Conservation (phyloP, 495 filamentous ascomycete species). For the Aspergillus mulundensis region DNA sequence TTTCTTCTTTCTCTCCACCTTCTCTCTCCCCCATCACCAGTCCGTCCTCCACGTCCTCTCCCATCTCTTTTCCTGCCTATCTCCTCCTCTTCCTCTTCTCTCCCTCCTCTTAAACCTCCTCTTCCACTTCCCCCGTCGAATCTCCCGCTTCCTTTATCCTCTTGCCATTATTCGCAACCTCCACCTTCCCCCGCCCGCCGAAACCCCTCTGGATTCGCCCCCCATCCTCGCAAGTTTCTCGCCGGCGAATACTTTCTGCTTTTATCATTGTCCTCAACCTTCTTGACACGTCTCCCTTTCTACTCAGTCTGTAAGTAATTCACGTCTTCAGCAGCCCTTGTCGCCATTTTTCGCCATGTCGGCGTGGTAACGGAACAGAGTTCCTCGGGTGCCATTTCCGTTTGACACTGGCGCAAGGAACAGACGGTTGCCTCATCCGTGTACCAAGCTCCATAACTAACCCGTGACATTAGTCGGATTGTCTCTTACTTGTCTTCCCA, state of each 20-base stretch:
- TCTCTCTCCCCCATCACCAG: conserved; percentile 19
- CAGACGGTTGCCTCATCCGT: not conserved
- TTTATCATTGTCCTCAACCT: not conserved
- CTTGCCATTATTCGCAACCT: conserved; percentile 28
- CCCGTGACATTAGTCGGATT: not conserved
- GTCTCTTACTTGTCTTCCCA: not conserved
- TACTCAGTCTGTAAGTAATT: conserved; percentile 1
- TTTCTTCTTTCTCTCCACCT: conserved; percentile 25
- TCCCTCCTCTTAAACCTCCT: conserved; percentile 15
- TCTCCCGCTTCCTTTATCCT: conserved; percentile 17
- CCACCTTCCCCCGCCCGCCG: conserved; percentile 21
- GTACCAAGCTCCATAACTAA: not conserved
- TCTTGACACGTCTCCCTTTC: not conserved
- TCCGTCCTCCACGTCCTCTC: conserved; percentile 22
- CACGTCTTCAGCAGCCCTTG: not conserved
- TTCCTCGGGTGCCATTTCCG: conserved; percentile 3
- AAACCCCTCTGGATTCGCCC: conserved; percentile 18
- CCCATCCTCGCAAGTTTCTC: conserved; percentile 2
- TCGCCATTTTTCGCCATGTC: not conserved
- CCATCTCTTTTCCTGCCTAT: conserved; percentile 20
- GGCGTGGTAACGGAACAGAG: not conserved
- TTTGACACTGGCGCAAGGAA: not conserved
- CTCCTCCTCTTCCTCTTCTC: conserved; percentile 7
- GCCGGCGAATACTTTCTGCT: not conserved
- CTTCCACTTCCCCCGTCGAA: conserved; percentile 19